Conservation (phyloP, 2,329 filamentous ascomycete species). For the Clathrospora elynae region DNA sequence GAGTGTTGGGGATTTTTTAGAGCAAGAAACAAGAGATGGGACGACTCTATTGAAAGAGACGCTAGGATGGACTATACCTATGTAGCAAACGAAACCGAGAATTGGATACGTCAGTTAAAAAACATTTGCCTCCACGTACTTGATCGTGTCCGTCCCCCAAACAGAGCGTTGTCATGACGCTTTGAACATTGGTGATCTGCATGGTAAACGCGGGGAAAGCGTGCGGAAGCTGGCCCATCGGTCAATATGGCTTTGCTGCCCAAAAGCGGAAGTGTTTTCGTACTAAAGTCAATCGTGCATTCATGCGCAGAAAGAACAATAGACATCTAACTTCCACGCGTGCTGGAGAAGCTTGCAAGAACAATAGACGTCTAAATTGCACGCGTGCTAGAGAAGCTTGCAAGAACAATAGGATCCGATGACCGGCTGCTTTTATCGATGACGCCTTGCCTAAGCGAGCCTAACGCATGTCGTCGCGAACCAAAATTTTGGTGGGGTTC, state of each 20-base stretch:
- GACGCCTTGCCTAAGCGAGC: slow-evolving; percentile 23
- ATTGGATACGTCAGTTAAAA: slow-evolving; percentile 19
- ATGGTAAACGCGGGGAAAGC: slow-evolving; percentile 16
- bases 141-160: no score
- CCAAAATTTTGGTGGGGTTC: slow-evolving; percentile 34
- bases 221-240: slow-evolving; percentile 3
- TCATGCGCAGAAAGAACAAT: no score
- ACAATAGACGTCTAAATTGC: no score
- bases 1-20: slow-evolving; percentile 9
- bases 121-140: not conserved
- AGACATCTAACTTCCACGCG: no score
- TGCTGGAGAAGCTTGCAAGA: no score
- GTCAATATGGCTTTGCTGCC: slow-evolving; percentile 6
- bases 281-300: not conserved
- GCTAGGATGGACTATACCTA: slow-evolving; percentile 33
- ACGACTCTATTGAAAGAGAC: slow-evolving; percentile 21
- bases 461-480: slow-evolving; percentile 29
- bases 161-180: no score
- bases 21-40: slow-evolving; percentile 13
- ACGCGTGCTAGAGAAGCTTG: not conserved
- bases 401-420: slow-evolving; percentile 26
- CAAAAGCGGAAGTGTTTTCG: slow-evolving; percentile 4
- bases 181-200: not conserved
- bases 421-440: slow-evolving; percentile 25
- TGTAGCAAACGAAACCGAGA: slow-evolving; percentile 37